phyloP scores from a whole-genome alignment of 2,329 filamentous ascomycete genomes.

The Trichoderma sp. region DNA sequence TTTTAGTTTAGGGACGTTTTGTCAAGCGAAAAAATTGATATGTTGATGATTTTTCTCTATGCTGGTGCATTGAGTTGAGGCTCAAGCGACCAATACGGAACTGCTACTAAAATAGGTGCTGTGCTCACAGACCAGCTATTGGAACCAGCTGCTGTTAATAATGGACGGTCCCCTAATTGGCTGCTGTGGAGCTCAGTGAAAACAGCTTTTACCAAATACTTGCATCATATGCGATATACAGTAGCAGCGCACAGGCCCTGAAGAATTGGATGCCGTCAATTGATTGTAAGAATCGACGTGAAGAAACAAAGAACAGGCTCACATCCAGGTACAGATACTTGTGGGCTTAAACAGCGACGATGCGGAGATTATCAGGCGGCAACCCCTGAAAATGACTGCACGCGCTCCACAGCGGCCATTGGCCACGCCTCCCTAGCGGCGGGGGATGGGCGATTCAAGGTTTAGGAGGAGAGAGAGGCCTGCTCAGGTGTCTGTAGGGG shows the following conservation, averaged over 20 bases:
- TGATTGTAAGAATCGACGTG: not conserved
- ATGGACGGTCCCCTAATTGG: not conserved
- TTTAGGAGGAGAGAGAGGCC: not conserved
- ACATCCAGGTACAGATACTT: not conserved
- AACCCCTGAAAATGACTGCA: slow-evolving; percentile 20
- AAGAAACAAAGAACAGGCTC: not conserved
- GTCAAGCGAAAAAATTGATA: not conserved
- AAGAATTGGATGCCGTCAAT: not conserved
- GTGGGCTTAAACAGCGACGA: slow-evolving; percentile 11
- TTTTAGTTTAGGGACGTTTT: not conserved
- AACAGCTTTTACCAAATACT: not conserved
- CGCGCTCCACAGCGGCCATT: slow-evolving; percentile 9
- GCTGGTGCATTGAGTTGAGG: not conserved
- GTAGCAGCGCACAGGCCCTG: not conserved
- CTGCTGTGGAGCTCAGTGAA: not conserved
- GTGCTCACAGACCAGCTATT: not conserved
- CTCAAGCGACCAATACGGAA: not conserved
- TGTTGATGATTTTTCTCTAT: not conserved
- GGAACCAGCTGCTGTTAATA: not conserved
- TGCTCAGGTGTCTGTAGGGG: not conserved
- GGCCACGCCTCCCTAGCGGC: slow-evolving; percentile 16
- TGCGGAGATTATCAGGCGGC: slow-evolving; percentile 23
- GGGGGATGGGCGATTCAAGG: not conserved
- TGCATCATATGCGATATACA: not conserved
- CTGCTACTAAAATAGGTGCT: not conserved